phyloP scores from a whole-genome alignment of 1,284 basidiomycete species.

The Puccinia brachypodii region DNA sequence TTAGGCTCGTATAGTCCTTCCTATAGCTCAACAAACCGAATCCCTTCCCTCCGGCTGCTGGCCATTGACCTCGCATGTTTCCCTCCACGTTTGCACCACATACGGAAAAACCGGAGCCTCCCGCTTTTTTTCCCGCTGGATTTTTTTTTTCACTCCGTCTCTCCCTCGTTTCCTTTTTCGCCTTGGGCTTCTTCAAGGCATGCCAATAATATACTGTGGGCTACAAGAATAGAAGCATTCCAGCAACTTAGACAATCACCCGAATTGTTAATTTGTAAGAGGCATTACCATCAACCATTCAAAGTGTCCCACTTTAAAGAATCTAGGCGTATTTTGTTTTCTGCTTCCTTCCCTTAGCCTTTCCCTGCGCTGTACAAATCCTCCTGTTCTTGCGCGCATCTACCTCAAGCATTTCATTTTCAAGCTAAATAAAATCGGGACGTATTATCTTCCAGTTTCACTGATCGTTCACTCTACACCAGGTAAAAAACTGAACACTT shows the following conservation, averaged over 20 bases:
- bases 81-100: background rate
- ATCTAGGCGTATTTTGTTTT: background rate
- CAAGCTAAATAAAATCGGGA: conserved; percentile 5
- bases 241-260: background rate
- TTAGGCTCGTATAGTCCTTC: background rate
- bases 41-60: background rate
- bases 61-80: conserved; percentile 8
- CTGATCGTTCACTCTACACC: conserved; percentile 26
- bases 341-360: background rate
- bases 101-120: background rate
- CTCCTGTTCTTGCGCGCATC: background rate
- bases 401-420: conserved; percentile 20
- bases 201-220: background rate
- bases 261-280: conserved; percentile 13
- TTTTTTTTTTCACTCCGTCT: background rate
- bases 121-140: background rate
- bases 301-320: background rate
- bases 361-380: conserved; percentile 31
- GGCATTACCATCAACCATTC: background rate
- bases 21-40: background rate
- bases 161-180: conserved; percentile 6
- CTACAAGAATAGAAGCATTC: background rate
- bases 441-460: conserved; percentile 1
- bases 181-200: background rate
- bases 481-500: conserved; percentile 2